Base-by-base conservation (phyloP, 202 grass and related monocot genomes). In the Hordeum pubiflorum region DNA sequence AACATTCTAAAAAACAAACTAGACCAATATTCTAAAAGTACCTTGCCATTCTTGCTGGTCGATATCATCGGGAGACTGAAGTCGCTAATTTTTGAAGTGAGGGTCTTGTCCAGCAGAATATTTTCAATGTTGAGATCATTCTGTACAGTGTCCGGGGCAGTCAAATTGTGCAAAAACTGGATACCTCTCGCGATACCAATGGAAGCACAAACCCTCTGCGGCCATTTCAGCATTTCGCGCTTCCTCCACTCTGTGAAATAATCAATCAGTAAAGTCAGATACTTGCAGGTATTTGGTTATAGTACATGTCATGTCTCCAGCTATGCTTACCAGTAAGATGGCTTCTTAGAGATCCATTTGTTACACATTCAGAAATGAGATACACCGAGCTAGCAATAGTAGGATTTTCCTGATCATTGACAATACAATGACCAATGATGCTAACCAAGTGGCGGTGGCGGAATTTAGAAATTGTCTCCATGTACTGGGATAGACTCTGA, bases 141-240 rank as follows among this genome's bases (percentile, higher is more conserved):
- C 55, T 86, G 82, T 34, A 86, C 69, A 55, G 90, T 89, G 5
- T 91, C 88, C 31, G 94, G 88, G 78, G 83, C 86, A 44, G 86
- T 82, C 55, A 88, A 63, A n/a, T 88, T 94, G 75, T 98, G 90
- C 86, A 98, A 85, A 68, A 98, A 94, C 46, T 94, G 90, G 27
- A 95, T 87, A 34, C 96, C 92, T 86, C 86, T 95, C 0, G 78
- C 92, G 32, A 95, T 66, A 63, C 92, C 92, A 74, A 89, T 90
- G 11, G 86, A 74, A 81, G 92, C 86, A 55, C 77, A 67, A 44
- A 91, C 90, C 65, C 92, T 90, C 48, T 95, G 92, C 8, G 95
- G 95, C 95, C 95, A 98, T 88, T 98, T 98, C 63, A 98, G 84
- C 95, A 98, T 93, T 76, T 94, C 90, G 3, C 92, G 90, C 38